These are phyloP conservation scores for Otatea glauca DNA, from an alignment of 176 grass and related monocot species.

Conservation along the genomic window DNA sequence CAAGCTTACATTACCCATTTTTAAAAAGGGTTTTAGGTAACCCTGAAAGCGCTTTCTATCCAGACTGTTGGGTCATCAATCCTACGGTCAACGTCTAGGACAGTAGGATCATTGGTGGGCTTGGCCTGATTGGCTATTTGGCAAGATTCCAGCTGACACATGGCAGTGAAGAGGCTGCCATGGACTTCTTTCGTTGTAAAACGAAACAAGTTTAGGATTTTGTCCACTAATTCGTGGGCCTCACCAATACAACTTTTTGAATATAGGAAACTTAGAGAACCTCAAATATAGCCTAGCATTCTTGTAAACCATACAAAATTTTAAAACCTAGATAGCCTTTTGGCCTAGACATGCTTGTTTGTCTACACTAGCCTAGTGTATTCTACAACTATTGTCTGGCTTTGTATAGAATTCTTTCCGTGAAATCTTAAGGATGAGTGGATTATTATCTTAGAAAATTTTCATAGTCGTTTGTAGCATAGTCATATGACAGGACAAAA, in stretches of 20 bases:
- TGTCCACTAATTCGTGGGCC: not conserved
- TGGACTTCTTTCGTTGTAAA: not conserved
- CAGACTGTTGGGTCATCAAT: slow-evolving; percentile 1
- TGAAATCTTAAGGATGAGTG: slow-evolving; percentile 2
- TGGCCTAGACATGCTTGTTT: not conserved
- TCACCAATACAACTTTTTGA: not conserved
- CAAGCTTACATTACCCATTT: slow-evolving; percentile 5
- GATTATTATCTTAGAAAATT: not conserved
- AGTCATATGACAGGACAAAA: not conserved
- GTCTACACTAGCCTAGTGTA: not conserved
- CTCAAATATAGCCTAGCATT: slow-evolving; percentile 8
- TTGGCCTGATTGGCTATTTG: not conserved
- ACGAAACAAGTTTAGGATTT: slow-evolving; percentile 20
- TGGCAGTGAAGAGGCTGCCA: not conserved
- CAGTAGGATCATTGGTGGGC: slow-evolving; percentile 5
- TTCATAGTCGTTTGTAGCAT: not conserved
- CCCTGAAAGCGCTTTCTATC: slow-evolving; percentile 1
- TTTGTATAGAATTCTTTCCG: slow-evolving; percentile 23
- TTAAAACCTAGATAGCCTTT: slow-evolving; percentile 28
- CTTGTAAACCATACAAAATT: not conserved
- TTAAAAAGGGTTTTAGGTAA: slow-evolving; percentile 5
- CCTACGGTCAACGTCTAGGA: not conserved
- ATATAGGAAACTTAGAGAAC: slow-evolving; percentile 16
- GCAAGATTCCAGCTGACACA: not conserved
- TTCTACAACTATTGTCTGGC: not conserved